Conservation (phyloP, 2,329 filamentous ascomycete genomes). For the Cyclaneusma minus region DNA sequence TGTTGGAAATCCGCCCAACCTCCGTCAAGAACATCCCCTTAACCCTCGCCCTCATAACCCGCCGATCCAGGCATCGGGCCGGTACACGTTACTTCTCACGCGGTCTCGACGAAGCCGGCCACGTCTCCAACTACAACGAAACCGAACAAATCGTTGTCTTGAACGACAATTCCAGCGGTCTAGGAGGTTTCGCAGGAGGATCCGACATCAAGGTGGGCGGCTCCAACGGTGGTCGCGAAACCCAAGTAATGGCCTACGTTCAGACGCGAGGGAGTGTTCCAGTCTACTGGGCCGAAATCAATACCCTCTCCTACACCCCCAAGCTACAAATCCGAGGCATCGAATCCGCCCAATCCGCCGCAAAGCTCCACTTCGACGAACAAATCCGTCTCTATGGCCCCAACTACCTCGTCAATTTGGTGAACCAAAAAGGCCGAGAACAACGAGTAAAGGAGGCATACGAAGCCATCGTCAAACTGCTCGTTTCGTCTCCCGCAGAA, state of each 20-base stretch:
- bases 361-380: slow-evolving; percentile 78
- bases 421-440: slow-evolving; percentile 92
- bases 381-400: slow-evolving; percentile 90
- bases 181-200: slow-evolving; percentile 69
- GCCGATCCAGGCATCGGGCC: slow-evolving; percentile 73
- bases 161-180: slow-evolving; percentile 61
- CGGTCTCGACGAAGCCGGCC: slow-evolving; percentile 80
- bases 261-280: slow-evolving; percentile 95
- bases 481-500: slow-evolving; percentile 56
- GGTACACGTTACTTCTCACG: slow-evolving; percentile 92
- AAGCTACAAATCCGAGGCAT: slow-evolving; percentile 77
- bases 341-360: slow-evolving; percentile 64
- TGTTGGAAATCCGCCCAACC: slow-evolving; percentile 81
- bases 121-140: slow-evolving; percentile 99
- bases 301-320: slow-evolving; percentile 80
- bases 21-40: slow-evolving; percentile 72
- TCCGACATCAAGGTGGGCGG: slow-evolving; percentile 51
- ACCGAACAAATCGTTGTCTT: slow-evolving; percentile 86
- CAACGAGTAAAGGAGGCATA: slow-evolving; percentile 82
- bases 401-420: slow-evolving; percentile 92
- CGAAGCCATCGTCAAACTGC: slow-evolving; percentile 69
- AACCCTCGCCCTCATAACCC: slow-evolving; percentile 75
- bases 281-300: slow-evolving; percentile 92
- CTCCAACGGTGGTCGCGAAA: slow-evolving; percentile 50
- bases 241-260: slow-evolving; percentile 84